These are phyloP conservation scores for Hippophae tibetana DNA, from an alignment of 306 rosid genomes.

Conservation along the genomic window DNA sequence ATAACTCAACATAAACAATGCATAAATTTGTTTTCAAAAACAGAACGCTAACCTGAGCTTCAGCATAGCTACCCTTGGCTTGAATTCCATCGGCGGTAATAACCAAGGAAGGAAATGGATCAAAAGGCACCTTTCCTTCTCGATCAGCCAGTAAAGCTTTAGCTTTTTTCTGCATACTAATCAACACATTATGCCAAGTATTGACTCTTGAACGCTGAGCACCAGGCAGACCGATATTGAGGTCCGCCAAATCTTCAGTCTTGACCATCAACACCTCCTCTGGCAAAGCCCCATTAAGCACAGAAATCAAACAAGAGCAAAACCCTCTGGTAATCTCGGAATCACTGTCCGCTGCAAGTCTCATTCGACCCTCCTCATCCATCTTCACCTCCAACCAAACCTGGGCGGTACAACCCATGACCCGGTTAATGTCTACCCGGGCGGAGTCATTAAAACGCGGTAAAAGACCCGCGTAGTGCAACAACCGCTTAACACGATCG, in stretches of 20 bases:
- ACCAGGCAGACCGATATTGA: conserved; percentile 54
- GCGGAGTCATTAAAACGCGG: conserved; percentile 30
- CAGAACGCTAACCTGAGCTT: conserved; percentile 68
- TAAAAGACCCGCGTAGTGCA: conserved; percentile 41
- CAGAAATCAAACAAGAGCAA: conserved; percentile 63
- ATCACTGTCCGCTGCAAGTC: conserved; percentile 71
- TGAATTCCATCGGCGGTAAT: conserved; percentile 53
- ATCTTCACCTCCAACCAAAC: conserved; percentile 66
- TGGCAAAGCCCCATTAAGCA: conserved; percentile 59
- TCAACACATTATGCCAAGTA: conserved; percentile 88
- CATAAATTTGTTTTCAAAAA: not conserved
- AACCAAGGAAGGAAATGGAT: conserved; percentile 68
- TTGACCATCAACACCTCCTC: conserved; percentile 53
- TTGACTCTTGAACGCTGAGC: conserved; percentile 62
- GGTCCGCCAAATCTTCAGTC: conserved; percentile 57
- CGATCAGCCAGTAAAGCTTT: conserved; percentile 53
- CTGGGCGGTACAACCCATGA: conserved; percentile 93
- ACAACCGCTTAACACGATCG: conserved; percentile 55
- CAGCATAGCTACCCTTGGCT: conserved; percentile 84
- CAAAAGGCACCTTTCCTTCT: conserved; percentile 51
- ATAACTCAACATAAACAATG: not conserved
- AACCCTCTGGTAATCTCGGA: conserved; percentile 77
- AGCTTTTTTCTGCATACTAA: conserved; percentile 77
- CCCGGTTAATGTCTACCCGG: conserved; percentile 61
- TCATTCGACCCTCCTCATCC: conserved; percentile 54